phyloP scores from a whole-genome alignment of 495 filamentous ascomycete species.

The Tetracladium marchalianum region DNA sequence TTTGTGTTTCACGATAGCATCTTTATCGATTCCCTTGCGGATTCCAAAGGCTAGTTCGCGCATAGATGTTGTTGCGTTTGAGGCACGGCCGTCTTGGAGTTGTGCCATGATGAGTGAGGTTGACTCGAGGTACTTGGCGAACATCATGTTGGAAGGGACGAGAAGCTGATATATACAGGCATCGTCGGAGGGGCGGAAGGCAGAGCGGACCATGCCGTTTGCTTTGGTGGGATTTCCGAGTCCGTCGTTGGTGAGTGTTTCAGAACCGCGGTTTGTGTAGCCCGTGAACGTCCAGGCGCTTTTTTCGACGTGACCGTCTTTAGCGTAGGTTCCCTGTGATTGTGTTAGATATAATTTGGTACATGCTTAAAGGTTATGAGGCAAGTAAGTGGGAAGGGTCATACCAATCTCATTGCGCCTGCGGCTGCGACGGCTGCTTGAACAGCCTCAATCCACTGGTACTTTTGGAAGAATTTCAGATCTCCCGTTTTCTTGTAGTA shows the following conservation, averaged over 20 bases:
- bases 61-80: slow-evolving; percentile 40
- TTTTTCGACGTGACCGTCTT: slow-evolving; percentile 39
- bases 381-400: too few species aligned
- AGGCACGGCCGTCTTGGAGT: slow-evolving; percentile 28
- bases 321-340: slow-evolving; percentile 39
- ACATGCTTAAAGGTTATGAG: too few species aligned
- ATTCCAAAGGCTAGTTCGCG: slow-evolving; percentile 37
- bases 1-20: slow-evolving; percentile 59
- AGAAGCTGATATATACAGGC: slow-evolving; percentile 90
- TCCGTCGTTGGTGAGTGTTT: slow-evolving; percentile 52
- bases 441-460: slow-evolving; percentile 49
- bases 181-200: slow-evolving; percentile 68
- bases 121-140: slow-evolving; percentile 44
- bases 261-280: slow-evolving; percentile 43
- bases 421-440: slow-evolving; percentile 43
- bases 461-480: slow-evolving; percentile 46
- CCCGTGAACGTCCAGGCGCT: slow-evolving; percentile 50
- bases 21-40: slow-evolving; percentile 38
- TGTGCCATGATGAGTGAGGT: slow-evolving; percentile 42
- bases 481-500: slow-evolving; percentile 48
- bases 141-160: slow-evolving; percentile 89
- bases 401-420: slow-evolving; percentile 40
- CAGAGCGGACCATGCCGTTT: slow-evolving; percentile 51
- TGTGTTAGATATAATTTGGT: too few species aligned
- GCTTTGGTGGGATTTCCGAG: slow-evolving; percentile 48